These are phyloP conservation scores for Yamadazyma diospyri DNA, from an alignment of 1,139 yeast species.

Conservation along the genomic window DNA sequence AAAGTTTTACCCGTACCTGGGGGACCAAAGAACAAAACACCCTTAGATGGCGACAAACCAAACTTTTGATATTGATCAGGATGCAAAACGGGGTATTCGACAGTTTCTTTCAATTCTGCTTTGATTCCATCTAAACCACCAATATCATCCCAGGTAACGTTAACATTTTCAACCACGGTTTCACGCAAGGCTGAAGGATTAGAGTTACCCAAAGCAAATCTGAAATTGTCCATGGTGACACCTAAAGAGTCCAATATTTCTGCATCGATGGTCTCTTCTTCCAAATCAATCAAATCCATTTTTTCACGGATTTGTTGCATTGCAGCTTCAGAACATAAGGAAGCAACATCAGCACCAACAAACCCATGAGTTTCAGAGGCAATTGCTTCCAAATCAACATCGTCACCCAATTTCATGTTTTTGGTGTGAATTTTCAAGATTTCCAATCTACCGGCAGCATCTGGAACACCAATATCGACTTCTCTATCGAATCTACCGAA, in stretches of 20 bases:
- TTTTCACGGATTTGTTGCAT: conserved; percentile 93
- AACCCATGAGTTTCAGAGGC: conserved; percentile 85
- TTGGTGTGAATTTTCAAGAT: conserved; percentile 83
- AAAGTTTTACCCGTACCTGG: conserved; percentile 99
- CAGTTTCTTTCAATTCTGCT: conserved; percentile 96
- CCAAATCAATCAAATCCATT: conserved; percentile 97
- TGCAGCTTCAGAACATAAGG: conserved; percentile 98
- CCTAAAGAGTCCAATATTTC: conserved; percentile 95
- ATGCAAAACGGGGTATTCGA: conserved; percentile 96
- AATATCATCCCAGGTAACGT: conserved; percentile 96
- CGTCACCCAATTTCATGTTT: conserved; percentile 95
- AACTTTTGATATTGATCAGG: conserved; percentile 98
- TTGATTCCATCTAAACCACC: conserved; percentile 96
- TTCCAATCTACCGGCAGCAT: conserved; percentile 97
- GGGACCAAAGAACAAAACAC: conserved; percentile 97
- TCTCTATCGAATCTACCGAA: conserved; percentile 99
- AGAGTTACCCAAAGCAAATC: conserved; percentile 95
- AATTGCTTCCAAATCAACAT: conserved; percentile 91
- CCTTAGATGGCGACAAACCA: conserved; percentile 96
- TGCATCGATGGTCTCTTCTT: conserved; percentile 97
- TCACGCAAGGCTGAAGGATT: conserved; percentile 99
- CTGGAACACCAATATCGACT: conserved; percentile 98
- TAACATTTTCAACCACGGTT: conserved; percentile 97
- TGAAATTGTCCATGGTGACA: conserved; percentile 98
- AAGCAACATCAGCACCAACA: conserved; percentile 83